Evolutionary conservation across 31 red algal species (phyloP).

Genomic region (Bonnemaisonia californica): DNA sequence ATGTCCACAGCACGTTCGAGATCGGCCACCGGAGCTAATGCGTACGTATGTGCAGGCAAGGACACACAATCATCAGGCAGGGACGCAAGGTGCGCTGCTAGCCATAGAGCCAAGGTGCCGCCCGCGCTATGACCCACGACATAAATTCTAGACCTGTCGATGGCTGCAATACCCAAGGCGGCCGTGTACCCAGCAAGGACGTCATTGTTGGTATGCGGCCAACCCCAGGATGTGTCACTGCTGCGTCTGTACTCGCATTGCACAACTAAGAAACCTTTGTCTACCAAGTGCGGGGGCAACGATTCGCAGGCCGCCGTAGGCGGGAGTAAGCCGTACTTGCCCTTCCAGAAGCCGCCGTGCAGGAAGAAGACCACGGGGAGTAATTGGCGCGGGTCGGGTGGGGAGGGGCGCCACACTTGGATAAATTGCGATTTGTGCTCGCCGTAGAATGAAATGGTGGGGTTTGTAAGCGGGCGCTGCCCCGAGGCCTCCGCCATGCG

Average conservation of each 20-base stretch:
- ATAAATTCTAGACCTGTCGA: conserved; percentile 16
- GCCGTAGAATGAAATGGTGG: conserved; percentile 14
- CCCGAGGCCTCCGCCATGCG: no score
- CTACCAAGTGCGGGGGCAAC: conserved; percentile 32
- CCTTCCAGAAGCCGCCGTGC: conserved; percentile 83
- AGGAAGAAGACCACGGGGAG: conserved; percentile 57
- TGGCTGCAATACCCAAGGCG: neutral
- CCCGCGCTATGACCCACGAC: conserved; percentile 70
- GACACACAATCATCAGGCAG: neutral
- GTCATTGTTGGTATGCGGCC: conserved; percentile 57
- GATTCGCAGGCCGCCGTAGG: conserved; percentile 49
- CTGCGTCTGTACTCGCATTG: conserved; percentile 64
- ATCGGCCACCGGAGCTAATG: conserved; percentile 72
- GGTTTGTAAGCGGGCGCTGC: no score
- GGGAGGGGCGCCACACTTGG: neutral
- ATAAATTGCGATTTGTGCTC: neutral
- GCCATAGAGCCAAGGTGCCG: conserved; percentile 66
- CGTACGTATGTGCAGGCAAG: conserved; percentile 12
- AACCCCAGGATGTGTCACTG: conserved; percentile 28
- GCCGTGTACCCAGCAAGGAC: conserved; percentile 36
- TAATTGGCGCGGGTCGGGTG: no score
- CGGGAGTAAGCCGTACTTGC: conserved; percentile 37
- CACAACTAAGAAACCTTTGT: conserved; percentile 24
- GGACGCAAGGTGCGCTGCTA: conserved; percentile 20
- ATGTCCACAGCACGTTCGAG: conserved; percentile 29